These are phyloP conservation scores for Penicillium sp. DNA, from an alignment of 2,329 filamentous ascomycete genomes.

Conservation along the genomic window DNA sequence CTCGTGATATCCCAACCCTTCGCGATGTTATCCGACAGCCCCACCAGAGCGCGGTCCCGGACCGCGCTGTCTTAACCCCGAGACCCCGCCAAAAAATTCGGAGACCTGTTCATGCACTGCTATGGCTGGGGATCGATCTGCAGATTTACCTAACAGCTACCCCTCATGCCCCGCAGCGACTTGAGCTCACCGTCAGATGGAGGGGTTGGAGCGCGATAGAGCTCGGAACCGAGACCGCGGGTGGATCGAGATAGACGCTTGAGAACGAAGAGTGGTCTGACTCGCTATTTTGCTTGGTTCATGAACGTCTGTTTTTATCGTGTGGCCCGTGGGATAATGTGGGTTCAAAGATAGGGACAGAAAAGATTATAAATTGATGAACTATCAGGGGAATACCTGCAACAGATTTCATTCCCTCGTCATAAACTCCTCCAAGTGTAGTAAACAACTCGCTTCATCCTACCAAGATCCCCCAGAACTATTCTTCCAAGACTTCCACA, in stretches of 20 bases:
- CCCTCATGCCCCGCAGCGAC: conserved; percentile 1
- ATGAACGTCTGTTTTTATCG: not conserved
- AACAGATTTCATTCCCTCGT: not conserved
- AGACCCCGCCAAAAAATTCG: not conserved
- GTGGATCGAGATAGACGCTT: not conserved
- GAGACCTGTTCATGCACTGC: not conserved
- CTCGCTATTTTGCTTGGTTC: not conserved
- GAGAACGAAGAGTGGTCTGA: not conserved
- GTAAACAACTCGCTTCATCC: not conserved
- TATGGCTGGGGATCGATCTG: no score
- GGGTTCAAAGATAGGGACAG: no score
- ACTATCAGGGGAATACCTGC: not conserved
- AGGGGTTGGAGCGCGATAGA: conserved; percentile 4
- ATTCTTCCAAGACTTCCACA: not conserved
- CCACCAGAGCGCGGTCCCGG: conserved; percentile 5
- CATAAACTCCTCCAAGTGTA: not conserved
- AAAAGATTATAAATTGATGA: conserved; percentile 55
- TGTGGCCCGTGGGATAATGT: not conserved
- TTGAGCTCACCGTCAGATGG: conserved; percentile 1
- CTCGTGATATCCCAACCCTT: no score
- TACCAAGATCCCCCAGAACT: not conserved
- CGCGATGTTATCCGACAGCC: not conserved
- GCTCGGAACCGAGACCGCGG: not conserved
- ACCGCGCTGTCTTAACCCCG: conserved; percentile 1
- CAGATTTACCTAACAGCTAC: conserved; percentile 4